Evolutionary conservation across 2,329 filamentous ascomycete species (phyloP), one percentile per base, ranked within the genome.

Genomic region (Microsporum audouinii): DNA sequence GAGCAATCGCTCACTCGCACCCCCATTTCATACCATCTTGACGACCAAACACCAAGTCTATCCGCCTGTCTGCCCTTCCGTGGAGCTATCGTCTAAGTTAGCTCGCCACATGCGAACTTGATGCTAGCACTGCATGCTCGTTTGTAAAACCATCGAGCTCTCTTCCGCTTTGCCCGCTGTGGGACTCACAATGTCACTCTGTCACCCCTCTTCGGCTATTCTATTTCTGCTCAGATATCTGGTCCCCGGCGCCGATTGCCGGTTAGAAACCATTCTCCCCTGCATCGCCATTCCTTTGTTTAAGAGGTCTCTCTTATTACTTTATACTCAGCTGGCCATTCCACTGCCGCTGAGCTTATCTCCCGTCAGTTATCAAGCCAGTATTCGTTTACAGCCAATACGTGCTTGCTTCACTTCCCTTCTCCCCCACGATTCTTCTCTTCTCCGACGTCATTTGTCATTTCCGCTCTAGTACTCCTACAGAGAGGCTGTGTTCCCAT

Each of bases 401-500:
- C 12, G 6, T 33, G 10, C 14, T 34, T 53, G 49, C 49, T 53
- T 53, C 49, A 53, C 49, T 53, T 33, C 27, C 29, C n/a, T 12
- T 33, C 14, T 12, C n/a, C 3, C 7, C 27, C 17, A 27, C 17
- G 17, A 29, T 31, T 29, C 45, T 29, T 51, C 27, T 27, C 45
- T 3, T 31, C 45, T 51, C 49, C 49, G 29, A 53, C 49, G 49
- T 53, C 49, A 53, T 53, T 53, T 33, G 49, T 53, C 49, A 53
- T 53, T 53, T 33, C 49, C 49, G 33, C 49, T 53, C 49, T 31
- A 27, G 27, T 53, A 53, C 49, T 53, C 27, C 14, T 57, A 57
- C 55, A 57, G 38, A 57, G 55, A 43, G 55, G 55, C 34, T 43
- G 34, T 57, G 55, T 57, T 57, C 49, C 49, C 49, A 53, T 53